Percentiles rank a stretch among this genome's conserved stretches.
These are phyloP conservation scores for Fusarium agapanthi DNA, from an alignment of 2,329 filamentous ascomycete genomes.

Conservation along the genomic window DNA sequence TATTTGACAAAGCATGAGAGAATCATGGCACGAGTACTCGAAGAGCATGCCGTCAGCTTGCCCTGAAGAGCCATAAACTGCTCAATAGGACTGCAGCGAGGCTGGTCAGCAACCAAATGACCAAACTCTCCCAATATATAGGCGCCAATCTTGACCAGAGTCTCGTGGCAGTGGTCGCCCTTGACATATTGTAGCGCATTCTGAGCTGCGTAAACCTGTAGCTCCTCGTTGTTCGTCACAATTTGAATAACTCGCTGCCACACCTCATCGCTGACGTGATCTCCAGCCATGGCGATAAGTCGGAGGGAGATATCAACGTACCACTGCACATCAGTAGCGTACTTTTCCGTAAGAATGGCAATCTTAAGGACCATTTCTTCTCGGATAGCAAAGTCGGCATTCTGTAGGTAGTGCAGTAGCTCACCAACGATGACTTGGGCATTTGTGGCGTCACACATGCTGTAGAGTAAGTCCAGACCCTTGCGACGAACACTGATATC, in stretches of 20 bases:
- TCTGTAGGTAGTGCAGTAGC: constrained; percentile 92
- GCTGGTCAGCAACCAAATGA: constrained; percentile 91
- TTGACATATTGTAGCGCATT: constrained; percentile 94
- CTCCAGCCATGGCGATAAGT: constrained; percentile 94
- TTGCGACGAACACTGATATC: constrained; percentile 98
- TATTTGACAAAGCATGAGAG: constrained; percentile 97
- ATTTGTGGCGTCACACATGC: constrained; percentile 98
- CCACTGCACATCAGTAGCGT: constrained; percentile 98
- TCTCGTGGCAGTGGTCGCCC: constrained; percentile 93
- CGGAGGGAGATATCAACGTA: constrained; percentile 97
- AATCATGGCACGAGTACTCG: constrained; percentile 91
- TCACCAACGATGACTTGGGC: constrained; percentile 93
- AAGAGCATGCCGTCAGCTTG: constrained; percentile 89
- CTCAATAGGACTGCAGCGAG: constrained; percentile 94
- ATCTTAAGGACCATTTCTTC: constrained; percentile 99
- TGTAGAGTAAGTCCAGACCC: constrained; percentile 94
- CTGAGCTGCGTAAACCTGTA: constrained; percentile 95
- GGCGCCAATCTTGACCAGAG: constrained; percentile 94
- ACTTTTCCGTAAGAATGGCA: constrained; percentile 97
- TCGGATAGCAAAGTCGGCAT: constrained; percentile 95
- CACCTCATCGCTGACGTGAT: constrained; percentile 98
- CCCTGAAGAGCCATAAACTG: constrained; percentile 92
- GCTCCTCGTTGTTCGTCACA: constrained; percentile 97
- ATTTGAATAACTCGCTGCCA: constrained; percentile 99
- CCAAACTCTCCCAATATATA: constrained; percentile 98